Conservation (phyloP, 805 yeast genomes). For the Kodamaea sagamina region DNA sequence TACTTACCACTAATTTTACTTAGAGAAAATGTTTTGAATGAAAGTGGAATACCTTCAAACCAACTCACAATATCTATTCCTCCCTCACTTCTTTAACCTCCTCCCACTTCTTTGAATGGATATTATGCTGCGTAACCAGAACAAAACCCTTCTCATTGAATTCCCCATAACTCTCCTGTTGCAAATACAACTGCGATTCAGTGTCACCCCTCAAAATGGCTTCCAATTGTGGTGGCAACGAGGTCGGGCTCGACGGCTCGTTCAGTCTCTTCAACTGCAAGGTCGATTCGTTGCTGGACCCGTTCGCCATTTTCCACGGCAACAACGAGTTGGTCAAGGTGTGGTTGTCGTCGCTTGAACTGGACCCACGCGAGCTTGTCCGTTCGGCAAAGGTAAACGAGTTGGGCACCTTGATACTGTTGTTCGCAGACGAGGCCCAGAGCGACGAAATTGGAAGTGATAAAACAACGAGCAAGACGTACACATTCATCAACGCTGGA, state of each 20-base stretch:
- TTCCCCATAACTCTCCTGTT: background rate
- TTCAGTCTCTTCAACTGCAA: background rate
- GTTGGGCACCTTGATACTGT: slow-evolving; percentile 27
- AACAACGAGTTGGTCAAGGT: slow-evolving; percentile 1
- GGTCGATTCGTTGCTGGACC: background rate
- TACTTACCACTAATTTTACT: too few species aligned
- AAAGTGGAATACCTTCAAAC: too few species aligned
- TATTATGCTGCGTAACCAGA: slow-evolving; percentile 5
- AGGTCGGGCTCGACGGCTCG: background rate
- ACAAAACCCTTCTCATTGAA: slow-evolving; percentile 2
- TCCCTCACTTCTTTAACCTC: background rate
- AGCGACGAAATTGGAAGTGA: slow-evolving; percentile 81
- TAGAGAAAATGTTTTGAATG: too few species aligned
- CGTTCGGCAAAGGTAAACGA: background rate
- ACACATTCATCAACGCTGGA: slow-evolving; percentile 51
- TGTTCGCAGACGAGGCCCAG: slow-evolving; percentile 81
- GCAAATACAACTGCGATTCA: background rate
- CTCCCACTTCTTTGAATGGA: too few species aligned
- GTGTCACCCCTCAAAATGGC: background rate
- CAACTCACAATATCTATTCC: too few species aligned
- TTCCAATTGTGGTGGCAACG: slow-evolving; percentile 2
- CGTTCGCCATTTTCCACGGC: background rate
- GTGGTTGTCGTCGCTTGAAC: slow-evolving; percentile 1
- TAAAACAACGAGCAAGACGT: slow-evolving; percentile 62
- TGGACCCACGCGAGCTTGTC: background rate